Conservation (phyloP, 345 rosid species). For the Brassica incana region DNA sequence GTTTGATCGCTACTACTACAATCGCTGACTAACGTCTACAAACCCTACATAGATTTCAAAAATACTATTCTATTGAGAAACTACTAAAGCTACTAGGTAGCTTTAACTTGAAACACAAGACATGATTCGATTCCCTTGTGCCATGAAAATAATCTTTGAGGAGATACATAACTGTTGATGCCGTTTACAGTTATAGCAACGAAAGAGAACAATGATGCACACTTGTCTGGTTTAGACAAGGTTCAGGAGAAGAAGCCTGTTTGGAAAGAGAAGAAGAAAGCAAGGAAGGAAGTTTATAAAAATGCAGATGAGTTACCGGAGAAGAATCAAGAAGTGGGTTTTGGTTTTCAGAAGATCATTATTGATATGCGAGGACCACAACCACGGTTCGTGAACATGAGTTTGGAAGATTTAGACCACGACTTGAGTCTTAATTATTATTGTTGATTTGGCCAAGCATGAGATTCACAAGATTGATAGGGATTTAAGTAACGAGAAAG, state of each 20-base stretch:
- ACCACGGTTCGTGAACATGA: slow-evolving; percentile 26
- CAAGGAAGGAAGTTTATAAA: slow-evolving; percentile 49
- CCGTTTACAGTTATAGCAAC: too few relatives aligned
- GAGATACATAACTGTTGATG: too few relatives aligned
- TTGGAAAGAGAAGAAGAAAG: slow-evolving; percentile 61
- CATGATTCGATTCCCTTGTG: too few relatives aligned
- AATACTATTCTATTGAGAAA: too few relatives aligned
- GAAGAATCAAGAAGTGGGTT: slow-evolving; percentile 71
- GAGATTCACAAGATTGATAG: slow-evolving; percentile 86
- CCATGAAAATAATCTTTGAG: too few relatives aligned
- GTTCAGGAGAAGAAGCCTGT: not conserved
- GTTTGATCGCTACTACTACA: too few relatives aligned
- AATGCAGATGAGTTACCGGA: slow-evolving; percentile 75
- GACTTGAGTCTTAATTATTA: slow-evolving; percentile 51
- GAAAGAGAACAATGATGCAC: too few relatives aligned
- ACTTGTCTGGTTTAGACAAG: too few relatives aligned
- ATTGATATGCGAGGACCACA: slow-evolving; percentile 95
- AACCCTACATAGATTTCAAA: too few relatives aligned
- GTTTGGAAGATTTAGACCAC: slow-evolving; percentile 76
- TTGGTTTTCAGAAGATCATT: slow-evolving; percentile 78
- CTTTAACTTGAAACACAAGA: too few relatives aligned
- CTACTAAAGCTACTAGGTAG: too few relatives aligned
- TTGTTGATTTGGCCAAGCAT: slow-evolving; percentile 77
- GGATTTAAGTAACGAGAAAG: slow-evolving; percentile 81
- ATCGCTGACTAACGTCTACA: not conserved